Evolutionary conservation across 495 filamentous ascomycete genomes (phyloP).

Genomic region (Aspergillus egyptiacus): DNA sequence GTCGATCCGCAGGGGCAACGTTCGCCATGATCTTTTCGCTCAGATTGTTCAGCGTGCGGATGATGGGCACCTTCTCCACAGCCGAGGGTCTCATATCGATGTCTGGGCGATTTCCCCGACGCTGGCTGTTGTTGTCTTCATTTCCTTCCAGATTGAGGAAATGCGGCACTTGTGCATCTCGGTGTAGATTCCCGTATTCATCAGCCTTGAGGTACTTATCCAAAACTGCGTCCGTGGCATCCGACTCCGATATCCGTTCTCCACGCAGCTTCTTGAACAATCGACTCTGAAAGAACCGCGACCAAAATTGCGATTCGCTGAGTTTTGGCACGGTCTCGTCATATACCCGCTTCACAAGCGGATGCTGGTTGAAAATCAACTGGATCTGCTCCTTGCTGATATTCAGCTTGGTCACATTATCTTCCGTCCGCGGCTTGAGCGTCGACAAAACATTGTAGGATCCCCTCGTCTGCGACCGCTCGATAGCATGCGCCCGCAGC

Average conservation of each 20-base stretch:
- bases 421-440: constrained; percentile 75
- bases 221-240: constrained; percentile 65
- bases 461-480: constrained; percentile 74
- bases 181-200: constrained; percentile 48
- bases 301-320: constrained; percentile 79
- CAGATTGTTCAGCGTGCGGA: constrained; percentile 76
- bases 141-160: constrained; percentile 91
- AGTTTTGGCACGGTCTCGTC: constrained; percentile 88
- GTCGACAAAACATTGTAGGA: constrained; percentile 88
- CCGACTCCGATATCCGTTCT: constrained; percentile 69
- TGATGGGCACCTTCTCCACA: constrained; percentile 66
- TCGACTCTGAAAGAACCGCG: constrained; percentile 80
- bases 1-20: constrained; percentile 68
- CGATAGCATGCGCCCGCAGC: constrained; percentile 83
- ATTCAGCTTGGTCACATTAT: constrained; percentile 71
- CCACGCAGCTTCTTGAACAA: constrained; percentile 89
- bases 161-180: constrained; percentile 64
- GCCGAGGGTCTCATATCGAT: constrained; percentile 73
- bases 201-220: constrained; percentile 77
- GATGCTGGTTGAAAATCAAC: constrained; percentile 88
- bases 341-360: constrained; percentile 83
- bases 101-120: constrained; percentile 77
- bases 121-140: constrained; percentile 78
- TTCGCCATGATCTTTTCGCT: constrained; percentile 88
- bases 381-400: constrained; percentile 89